Base-by-base conservation (phyloP, 768 basidiomycete species). In the Amanita pseudoporphyria region DNA sequence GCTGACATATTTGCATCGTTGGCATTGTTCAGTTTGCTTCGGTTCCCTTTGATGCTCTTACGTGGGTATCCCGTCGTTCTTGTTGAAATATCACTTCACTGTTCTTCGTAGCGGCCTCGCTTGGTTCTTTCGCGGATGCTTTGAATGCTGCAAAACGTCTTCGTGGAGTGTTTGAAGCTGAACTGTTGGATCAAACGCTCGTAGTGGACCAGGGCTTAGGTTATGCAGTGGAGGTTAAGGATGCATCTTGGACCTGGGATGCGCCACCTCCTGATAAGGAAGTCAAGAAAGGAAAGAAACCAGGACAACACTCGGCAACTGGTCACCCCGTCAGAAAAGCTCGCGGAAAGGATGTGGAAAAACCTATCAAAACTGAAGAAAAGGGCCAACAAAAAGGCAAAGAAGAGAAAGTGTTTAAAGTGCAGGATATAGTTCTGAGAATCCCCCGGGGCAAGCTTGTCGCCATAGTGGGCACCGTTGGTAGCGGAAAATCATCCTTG, bases 181-280 rank as follows among this genome's bases (percentile, higher is more conserved):
- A 97, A 61, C 68, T 79, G 5, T 68, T 87, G 6, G 71, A 76
- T 3, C 79, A 84, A 41, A 74, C 72, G 0, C 73, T 78, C 45
- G 58, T 69, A 4, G 65, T 80, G 13, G 81, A 92, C 57, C 62
- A 63, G 1, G 59, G 69, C 13, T 61, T 87, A 26, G 69, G 78
- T n/a, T 63, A 68, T 28, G 94, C 90, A 1, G 57, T 96, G 47
- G 72, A 75, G 50, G 76, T 89, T 39, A 69, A 77, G 42, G 71
- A 75, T 47, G 91, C 80, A 5, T 75, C 80, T 9, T 95, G 95
- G 66, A 80, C 81, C 1, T 97, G 94, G 94, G 93, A 96, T 57
- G 74, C 80, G 3, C 78, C 84, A 1, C 80, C 83, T 0, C 75
- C 77, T 1, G 74, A 79, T 36, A 57, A 58, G 0, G 72, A 66